A percentile compares a stretch with the other conserved stretches of the same genome.
phyloP scores from a whole-genome alignment of 176 grass and related monocot genomes.

The Carex parvula region DNA sequence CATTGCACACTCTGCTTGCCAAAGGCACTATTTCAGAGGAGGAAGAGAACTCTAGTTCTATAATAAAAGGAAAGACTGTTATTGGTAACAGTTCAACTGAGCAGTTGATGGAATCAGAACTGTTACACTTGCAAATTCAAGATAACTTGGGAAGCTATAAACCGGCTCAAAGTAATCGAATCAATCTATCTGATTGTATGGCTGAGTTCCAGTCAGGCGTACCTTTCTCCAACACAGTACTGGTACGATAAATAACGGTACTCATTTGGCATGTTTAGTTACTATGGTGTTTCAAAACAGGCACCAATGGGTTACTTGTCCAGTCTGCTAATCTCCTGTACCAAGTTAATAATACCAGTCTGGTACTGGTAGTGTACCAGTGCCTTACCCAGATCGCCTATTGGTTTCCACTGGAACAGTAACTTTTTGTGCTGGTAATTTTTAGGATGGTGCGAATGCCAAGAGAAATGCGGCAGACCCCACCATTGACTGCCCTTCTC shows the following conservation, averaged over 20 bases:
- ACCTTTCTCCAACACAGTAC: constrained; percentile 30
- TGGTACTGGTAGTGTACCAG: not conserved
- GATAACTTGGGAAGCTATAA: constrained; percentile 42
- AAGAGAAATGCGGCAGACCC: constrained; percentile 37
- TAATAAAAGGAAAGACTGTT: constrained; percentile 42
- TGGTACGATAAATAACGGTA: constrained; percentile 16
- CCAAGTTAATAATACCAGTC: not conserved
- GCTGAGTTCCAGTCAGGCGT: constrained; percentile 31
- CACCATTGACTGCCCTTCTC: constrained; percentile 28
- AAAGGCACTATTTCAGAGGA: constrained; percentile 57
- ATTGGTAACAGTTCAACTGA: constrained; percentile 39
- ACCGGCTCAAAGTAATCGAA: constrained; percentile 41
- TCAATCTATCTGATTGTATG: constrained; percentile 48
- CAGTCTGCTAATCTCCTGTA: not conserved
- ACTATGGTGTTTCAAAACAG: not conserved
- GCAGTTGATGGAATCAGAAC: constrained; percentile 49
- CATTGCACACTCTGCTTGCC: constrained; percentile 74
- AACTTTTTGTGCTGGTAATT: constrained; percentile 34
- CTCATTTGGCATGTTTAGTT: not conserved
- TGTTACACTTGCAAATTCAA: constrained; percentile 55
- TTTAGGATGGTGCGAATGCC: constrained; percentile 45
- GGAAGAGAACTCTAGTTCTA: constrained; percentile 43
- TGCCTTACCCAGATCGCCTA: not conserved
- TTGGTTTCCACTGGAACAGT: not conserved
- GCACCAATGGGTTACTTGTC: not conserved